phyloP scores from a whole-genome alignment of 2,329 filamentous ascomycete genomes.

The Ophiostoma tasmaniense region DNA sequence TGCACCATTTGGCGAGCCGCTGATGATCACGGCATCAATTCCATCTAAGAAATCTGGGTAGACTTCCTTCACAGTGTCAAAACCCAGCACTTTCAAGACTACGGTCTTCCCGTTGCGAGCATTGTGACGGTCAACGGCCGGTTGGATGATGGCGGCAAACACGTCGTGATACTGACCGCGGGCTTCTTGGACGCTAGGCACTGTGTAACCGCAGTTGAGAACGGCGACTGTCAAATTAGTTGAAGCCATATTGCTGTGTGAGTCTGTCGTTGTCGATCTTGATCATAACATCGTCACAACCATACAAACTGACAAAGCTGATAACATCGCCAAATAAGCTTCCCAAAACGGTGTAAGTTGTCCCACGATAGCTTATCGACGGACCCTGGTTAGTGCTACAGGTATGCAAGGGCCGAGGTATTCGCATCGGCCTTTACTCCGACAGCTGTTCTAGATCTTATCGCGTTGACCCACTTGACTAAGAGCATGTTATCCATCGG shows the following conservation, averaged over 20 bases:
- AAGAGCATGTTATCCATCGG: background rate
- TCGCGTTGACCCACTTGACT: background rate
- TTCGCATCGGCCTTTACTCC: background rate
- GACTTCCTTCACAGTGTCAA: background rate
- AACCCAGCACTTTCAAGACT: background rate
- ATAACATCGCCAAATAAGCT: background rate
- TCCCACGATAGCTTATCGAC: background rate
- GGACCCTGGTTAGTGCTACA: background rate
- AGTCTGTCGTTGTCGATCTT: background rate
- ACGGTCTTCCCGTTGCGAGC: background rate
- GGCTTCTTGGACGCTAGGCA: constrained; percentile 1
- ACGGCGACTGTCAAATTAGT: constrained; percentile 3
- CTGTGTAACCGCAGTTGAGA: constrained; percentile 14
- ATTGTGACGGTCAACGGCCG: constrained; percentile 3
- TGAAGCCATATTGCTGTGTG: background rate
- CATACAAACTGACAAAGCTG: background rate
- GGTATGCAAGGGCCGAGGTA: background rate
- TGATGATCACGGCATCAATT: constrained; percentile 33
- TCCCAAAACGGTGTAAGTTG: background rate
- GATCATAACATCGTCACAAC: background rate
- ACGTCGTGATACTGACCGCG: constrained; percentile 12
- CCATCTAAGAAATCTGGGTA: constrained; percentile 27
- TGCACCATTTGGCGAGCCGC: constrained; percentile 30
- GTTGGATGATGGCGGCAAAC: constrained; percentile 1
- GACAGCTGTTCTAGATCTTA: background rate